Base-by-base conservation (phyloP, 768 basidiomycete species). In the Sarcomyxa edulis region DNA sequence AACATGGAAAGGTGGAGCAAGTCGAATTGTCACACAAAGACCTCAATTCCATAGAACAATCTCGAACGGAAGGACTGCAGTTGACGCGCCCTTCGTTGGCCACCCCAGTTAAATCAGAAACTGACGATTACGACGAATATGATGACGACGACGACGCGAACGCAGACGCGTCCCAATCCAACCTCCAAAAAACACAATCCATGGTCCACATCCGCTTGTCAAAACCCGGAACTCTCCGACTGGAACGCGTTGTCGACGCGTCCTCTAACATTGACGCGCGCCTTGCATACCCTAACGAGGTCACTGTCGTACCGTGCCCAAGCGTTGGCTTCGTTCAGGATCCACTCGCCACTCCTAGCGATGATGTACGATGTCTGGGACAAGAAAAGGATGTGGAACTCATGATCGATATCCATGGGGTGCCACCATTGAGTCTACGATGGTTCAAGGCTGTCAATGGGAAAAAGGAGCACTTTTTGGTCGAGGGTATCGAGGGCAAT, bases 291-390 rank as follows among this genome's bases (percentile, higher is more conserved):
- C 65, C 79, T 30, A 68, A 70, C 10, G 76, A 84, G 43, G 72
- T 90, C 22, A 71, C 76, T 0, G 66, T 95, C 30, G 87, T 82
- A 9, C 86, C 91, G 14, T 96, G 93, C 53, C 93, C 93, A 5
- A 69, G 64, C 4, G 89, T 81, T 4, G 72, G 74, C 48, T 93
- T 92, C 51, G 59, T 71, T 19, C 60, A 70, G 35, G 63, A 71
- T 40, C 52, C 60, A 26, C 50, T 53, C 48, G 42, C 44, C 27
- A 44, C 49, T 23, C 38, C 58, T 7, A 53, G 60, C 21, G 58
- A 72, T 33, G 63, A 74, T 11, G 55, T 81, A 39, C 78, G 76
- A 24, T 94, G 90, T 57, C 74, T 74, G 18, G 87, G 86, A 8
- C 77, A 81, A 40, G 71, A 81, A 32, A 60, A 71, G 6, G 66